Evolutionary conservation across 768 basidiomycete species (phyloP), one percentile per base, ranked within the genome.

Genomic region (Cystofilobasidium macerans): DNA sequence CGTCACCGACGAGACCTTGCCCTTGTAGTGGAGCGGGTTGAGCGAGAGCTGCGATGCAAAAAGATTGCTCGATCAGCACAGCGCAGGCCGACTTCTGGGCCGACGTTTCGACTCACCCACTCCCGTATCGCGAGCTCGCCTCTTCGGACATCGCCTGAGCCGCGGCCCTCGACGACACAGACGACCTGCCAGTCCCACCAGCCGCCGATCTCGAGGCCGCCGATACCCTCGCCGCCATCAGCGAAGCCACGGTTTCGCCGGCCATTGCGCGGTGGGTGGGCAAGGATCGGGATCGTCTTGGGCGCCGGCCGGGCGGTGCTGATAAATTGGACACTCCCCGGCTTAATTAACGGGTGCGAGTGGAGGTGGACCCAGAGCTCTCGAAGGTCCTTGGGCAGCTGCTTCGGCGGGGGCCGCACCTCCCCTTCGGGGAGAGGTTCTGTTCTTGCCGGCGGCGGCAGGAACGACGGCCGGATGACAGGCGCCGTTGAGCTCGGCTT

Each of bases 171-270:
- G 2, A 67, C 65, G 36, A 61, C 58, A 43, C 48, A 53, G 1
- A 67, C 53, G 12, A 67, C 51, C n/a, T 61, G 57, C 65, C 65
- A 67, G 22, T 61, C 60, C 65, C 65, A 67, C 59, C 59, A 67
- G 14, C 65, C 65, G 8, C 65, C 65, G 14, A 67, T 42, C 18
- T 57, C 35, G 33, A 43, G 22, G n/a, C 51, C 65, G 22, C 58
- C 65, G 12, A 61, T 43, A 12, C 65, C 58, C 11, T 14, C 33
- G 20, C 65, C 65, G 12, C 48, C 38, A 30, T 67, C 65, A 0
- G 42, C 53, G 5, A 57, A 57, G 0, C 65, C 60, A 33, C 60
- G 45, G 9, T 32, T 53, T 12, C 59, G 51, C 65, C 35, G 54
- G 18, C 65, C 65, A 13, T 67, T 60, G 16, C 36, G 26, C 18